These are phyloP conservation scores for Lachnellula arida DNA, from an alignment of 2,329 filamentous ascomycete genomes.

Conservation along the genomic window DNA sequence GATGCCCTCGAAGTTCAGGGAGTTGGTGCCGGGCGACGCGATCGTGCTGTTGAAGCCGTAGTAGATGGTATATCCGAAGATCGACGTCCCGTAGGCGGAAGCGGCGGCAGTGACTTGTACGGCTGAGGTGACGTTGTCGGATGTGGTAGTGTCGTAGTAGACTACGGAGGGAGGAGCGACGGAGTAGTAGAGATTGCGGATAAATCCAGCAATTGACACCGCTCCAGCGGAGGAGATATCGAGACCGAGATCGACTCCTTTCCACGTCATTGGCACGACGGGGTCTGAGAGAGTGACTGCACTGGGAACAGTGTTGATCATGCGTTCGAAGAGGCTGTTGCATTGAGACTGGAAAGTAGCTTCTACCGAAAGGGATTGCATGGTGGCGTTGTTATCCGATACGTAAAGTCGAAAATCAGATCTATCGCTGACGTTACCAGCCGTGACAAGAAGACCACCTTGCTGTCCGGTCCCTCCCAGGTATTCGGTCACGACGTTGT, in stretches of 20 bases:
- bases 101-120: not conserved
- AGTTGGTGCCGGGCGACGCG: conserved; percentile 7
- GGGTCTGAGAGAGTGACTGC: conserved; percentile 9
- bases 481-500: conserved; percentile 45
- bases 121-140: not conserved
- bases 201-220: conserved; percentile 6
- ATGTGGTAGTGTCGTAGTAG: not conserved
- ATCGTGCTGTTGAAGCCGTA: conserved; percentile 7
- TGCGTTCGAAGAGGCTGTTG: conserved; percentile 7
- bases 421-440: not conserved
- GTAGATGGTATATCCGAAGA: conserved; percentile 6
- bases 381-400: conserved; percentile 8
- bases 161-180: not conserved
- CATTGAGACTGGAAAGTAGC: conserved; percentile 5
- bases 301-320: conserved; percentile 11
- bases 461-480: conserved; percentile 46
- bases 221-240: conserved; percentile 1
- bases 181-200: conserved; percentile 8
- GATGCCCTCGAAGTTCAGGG: conserved; percentile 5
- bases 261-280: conserved; percentile 8
- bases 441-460: conserved; percentile 36
- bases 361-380: not conserved
- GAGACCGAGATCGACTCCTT: conserved; percentile 1
- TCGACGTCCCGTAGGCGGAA: not conserved
- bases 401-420: conserved; percentile 4